Evolutionary conservation across 2,329 filamentous ascomycete species (phyloP), one percentile per base, ranked within the genome.

Genomic region (Ascosphaera apis): DNA sequence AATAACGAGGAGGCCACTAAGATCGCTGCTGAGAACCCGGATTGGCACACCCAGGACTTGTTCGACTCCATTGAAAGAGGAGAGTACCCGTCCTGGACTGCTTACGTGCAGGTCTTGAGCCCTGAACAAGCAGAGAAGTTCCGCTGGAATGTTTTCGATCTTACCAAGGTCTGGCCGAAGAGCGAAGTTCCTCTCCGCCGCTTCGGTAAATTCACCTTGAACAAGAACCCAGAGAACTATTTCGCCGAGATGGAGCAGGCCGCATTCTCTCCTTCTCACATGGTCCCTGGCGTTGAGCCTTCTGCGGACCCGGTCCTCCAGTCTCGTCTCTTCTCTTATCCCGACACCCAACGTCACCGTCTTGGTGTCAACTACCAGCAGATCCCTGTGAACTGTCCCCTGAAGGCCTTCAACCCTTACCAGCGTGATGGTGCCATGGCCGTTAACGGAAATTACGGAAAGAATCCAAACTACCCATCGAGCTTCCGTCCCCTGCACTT

Each of bases 391-490:
- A 75, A 74, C 54, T 59, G 59, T 36, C 63, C 68, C 37, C 40
- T 61, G 42, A 58, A 53, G 58, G 47, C 56, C 59, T 59, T 58
- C 55, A 63, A 67, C 62, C 63, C 76, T 42, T 78, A 72, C 61
- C 75, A 81, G 52, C 69, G 77, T 41, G 76, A 82, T 47, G 78
- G 78, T 12, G 49, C 52, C 40, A 82, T 81, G 74, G 67, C 72
- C 1, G 69, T 71, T 45, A 62, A 66, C 39, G 61, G 70, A 48
- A 76, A 81, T 54, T 68, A 72, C 45, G 68, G 69, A 36, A 57
- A 63, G 2, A 63, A 69, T 41, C 64, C 67, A 11, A 62, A 65
- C 45, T 72, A 71, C 48, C 58, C 53, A 11, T 56, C 55, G 15
- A 55, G 47, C 31, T 56, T 57, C 48, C 52, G 53, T 5, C 44